A percentile compares a stretch with the other conserved stretches of the same genome.
Evolutionary conservation across 2,329 filamentous ascomycete species (phyloP).

Genomic region (Chaetomiaceae sp.): DNA sequence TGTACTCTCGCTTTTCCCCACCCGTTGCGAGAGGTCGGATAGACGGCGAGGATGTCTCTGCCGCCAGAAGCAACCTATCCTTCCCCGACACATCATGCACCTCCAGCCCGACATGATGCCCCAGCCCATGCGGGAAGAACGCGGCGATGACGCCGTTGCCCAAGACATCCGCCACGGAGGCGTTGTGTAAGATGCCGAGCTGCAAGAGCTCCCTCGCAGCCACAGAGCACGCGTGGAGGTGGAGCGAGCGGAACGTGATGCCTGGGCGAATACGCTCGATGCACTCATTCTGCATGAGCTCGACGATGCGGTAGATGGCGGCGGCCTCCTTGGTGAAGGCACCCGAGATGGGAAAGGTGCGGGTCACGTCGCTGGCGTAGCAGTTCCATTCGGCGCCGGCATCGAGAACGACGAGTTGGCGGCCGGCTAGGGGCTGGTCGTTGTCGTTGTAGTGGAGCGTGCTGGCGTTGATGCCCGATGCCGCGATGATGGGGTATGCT

Average conservation of each 20-base stretch:
- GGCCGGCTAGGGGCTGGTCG: slow-evolving; percentile 62
- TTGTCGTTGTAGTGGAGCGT: slow-evolving; percentile 86
- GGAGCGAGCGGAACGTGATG: slow-evolving; percentile 65
- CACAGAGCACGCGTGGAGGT: slow-evolving; percentile 67
- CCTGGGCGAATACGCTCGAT: slow-evolving; percentile 66
- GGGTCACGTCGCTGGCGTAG: slow-evolving; percentile 87
- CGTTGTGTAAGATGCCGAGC: slow-evolving; percentile 68
- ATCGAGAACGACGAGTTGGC: slow-evolving; percentile 76
- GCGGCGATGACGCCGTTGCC: slow-evolving; percentile 51
- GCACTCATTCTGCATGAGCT: slow-evolving; percentile 74
- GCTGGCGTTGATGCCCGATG: slow-evolving; percentile 73
- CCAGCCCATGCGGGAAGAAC: slow-evolving; percentile 64
- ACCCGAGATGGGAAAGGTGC: slow-evolving; percentile 76
- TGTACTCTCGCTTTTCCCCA: slow-evolving; percentile 37
- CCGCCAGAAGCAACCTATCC: slow-evolving; percentile 35
- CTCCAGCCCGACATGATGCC: slow-evolving; percentile 63
- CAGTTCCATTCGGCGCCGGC: slow-evolving; percentile 80
- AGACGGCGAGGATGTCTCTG: slow-evolving; percentile 6
- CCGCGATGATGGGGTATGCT: slow-evolving; percentile 86
- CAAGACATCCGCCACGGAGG: slow-evolving; percentile 50
- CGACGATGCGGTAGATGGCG: slow-evolving; percentile 72
- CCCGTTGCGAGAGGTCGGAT: too few relatives aligned
- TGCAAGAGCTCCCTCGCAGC: slow-evolving; percentile 66
- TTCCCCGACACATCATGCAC: slow-evolving; percentile 55
- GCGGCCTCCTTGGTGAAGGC: slow-evolving; percentile 55